These are phyloP conservation scores for Corylus heterophylla DNA, from an alignment of 306 rosid genomes.

Conservation along the genomic window DNA sequence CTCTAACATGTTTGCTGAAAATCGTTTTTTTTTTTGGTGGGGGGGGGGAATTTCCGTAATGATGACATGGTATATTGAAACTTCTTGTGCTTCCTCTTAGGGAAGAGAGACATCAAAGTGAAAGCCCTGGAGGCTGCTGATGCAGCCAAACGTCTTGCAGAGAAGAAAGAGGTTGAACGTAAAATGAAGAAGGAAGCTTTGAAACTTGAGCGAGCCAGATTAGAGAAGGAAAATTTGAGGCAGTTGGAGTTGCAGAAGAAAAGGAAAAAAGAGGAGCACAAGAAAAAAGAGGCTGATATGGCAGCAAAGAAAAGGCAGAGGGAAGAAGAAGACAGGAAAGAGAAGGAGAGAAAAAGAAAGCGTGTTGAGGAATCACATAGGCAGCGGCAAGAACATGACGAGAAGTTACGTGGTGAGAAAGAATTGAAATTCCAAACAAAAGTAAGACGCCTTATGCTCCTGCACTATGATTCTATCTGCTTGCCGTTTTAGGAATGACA, in stretches of 20 bases:
- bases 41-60: too few species aligned
- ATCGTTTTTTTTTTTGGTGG: not conserved
- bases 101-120: conserved; percentile 87
- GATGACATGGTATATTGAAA: conserved; percentile 23
- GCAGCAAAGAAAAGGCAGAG: conserved; percentile 84
- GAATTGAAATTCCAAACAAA: conserved; percentile 39
- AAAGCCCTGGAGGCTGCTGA: conserved; percentile 87
- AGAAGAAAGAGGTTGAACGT: conserved; percentile 90
- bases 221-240: conserved; percentile 59
- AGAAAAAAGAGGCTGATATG: conserved; percentile 69
- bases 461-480: conserved; percentile 18
- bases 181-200: conserved; percentile 82
- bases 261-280: conserved; percentile 70
- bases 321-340: conserved; percentile 78
- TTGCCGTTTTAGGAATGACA: conserved; percentile 17
- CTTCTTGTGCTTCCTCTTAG: conserved; percentile 43
- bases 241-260: conserved; percentile 69
- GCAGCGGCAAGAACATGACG: conserved; percentile 57
- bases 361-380: conserved; percentile 64
- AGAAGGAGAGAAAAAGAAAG: conserved; percentile 72
- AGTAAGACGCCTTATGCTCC: conserved; percentile 38
- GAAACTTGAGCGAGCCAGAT: conserved; percentile 62
- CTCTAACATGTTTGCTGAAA: not conserved
- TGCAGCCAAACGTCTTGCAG: conserved; percentile 75
- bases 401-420: conserved; percentile 54